Evolutionary conservation across 2,329 filamentous ascomycete genomes (phyloP), one percentile per base, ranked within the genome.

Genomic region (Tolypocladium endophyticum): DNA sequence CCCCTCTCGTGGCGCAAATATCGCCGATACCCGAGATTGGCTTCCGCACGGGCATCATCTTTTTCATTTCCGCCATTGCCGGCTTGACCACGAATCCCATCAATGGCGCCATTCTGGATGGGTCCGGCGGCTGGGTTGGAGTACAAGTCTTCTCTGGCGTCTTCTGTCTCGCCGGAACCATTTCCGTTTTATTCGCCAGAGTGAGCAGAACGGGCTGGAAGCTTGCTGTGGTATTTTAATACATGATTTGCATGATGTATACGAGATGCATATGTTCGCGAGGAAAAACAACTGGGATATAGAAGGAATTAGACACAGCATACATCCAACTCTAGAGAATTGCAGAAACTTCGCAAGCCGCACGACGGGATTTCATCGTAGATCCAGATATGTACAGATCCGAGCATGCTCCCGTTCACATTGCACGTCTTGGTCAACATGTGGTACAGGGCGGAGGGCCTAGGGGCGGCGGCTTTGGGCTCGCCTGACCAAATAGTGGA

Each of bases 391-490:
- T 39, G 8, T 18, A 18, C 36, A 41, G 6, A 41, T 7, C 12
- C 12, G n/a, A n/a, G n/a, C n/a, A n/a, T n/a, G n/a, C n/a, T n/a
- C n/a, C n/a, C n/a, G n/a, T n/a, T n/a, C n/a, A n/a, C n/a, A n/a
- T n/a, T n/a, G n/a, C n/a, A n/a, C n/a, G n/a, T 50, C 25, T 30
- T 25, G 14, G 7, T 28, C 14, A 50, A 14, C 20, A 28, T 52
- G 25, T 33, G 30, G 35, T 23, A 6, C 14, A 20, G 8, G 47
- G 28, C 12, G 8, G 47, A 8, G 16, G n/a, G 0, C 80, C 82
- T 39, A 72, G 81, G 58, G 70, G 74, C 2, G 79, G 86, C 11
- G 84, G 83, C 1, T 76, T 81, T 14, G 74, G 82, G 8, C 28
- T 39, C 11, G 36, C 18, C 41, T 35, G 36, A 38, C 35, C 45